Evolutionary conservation across 352 stramenopile genomes (phyloP).

Genomic region (Aphanomyces euteiches): DNA sequence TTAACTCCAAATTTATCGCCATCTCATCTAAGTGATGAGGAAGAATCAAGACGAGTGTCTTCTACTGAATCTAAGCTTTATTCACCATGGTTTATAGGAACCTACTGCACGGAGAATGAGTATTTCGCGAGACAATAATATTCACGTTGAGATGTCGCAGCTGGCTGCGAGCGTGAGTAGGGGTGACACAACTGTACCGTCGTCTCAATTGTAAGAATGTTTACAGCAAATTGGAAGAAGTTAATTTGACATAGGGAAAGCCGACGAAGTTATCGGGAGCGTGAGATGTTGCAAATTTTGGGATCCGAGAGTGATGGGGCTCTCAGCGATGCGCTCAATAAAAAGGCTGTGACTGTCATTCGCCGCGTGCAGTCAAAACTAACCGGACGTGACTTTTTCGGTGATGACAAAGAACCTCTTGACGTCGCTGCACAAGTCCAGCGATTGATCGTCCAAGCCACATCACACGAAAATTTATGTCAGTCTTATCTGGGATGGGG

Average conservation of each 20-base stretch:
- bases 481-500: slow-evolving; percentile 99
- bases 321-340: slow-evolving; percentile 89
- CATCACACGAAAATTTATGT: slow-evolving; percentile 98
- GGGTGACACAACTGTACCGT: slow-evolving; percentile 29
- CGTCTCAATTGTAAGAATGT: slow-evolving; percentile 20
- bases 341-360: slow-evolving; percentile 96
- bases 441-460: slow-evolving; percentile 96
- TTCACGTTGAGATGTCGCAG: slow-evolving; percentile 79
- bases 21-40: not conserved
- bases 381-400: slow-evolving; percentile 96
- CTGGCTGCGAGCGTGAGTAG: slow-evolving; percentile 75
- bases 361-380: slow-evolving; percentile 98
- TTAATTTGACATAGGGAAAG: not conserved
- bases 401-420: slow-evolving; percentile 54
- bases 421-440: slow-evolving; percentile 89
- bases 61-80: no score
- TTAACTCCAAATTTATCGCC: slow-evolving; percentile 20
- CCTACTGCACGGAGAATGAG: not conserved
- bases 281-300: slow-evolving; percentile 68
- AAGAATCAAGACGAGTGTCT: slow-evolving; percentile 30
- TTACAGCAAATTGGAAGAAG: no score
- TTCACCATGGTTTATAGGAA: not conserved
- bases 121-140: slow-evolving; percentile 35
- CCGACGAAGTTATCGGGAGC: slow-evolving; percentile 72
- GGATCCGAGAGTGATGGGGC: slow-evolving; percentile 74